A percentile compares a stretch with the other conserved stretches of the same genome.
These are phyloP conservation scores for Cucurbita moschata DNA, from an alignment of 306 rosid genomes.

Conservation along the genomic window DNA sequence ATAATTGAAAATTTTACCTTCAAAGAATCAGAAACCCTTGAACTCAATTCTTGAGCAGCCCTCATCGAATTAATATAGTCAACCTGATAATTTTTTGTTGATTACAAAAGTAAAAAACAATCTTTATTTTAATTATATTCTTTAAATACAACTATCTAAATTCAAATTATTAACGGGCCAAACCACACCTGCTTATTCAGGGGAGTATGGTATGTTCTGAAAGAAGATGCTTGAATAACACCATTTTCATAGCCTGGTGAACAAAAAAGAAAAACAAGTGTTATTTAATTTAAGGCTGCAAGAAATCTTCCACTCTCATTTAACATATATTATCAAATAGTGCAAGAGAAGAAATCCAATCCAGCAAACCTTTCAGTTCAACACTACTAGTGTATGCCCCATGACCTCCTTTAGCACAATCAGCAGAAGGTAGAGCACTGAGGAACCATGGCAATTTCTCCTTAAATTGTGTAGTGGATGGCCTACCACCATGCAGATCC, in stretches of 20 bases:
- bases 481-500: constrained; percentile 56
- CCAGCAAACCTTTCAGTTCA: constrained; percentile 60
- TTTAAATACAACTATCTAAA: background rate
- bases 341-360: constrained; percentile 1
- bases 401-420: constrained; percentile 99
- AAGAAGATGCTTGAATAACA: constrained; percentile 76
- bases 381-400: constrained; percentile 96
- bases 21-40: constrained; percentile 77
- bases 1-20: constrained; percentile 35
- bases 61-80: constrained; percentile 87
- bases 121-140: background rate
- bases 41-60: constrained; percentile 87
- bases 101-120: background rate
- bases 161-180: background rate
- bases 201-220: constrained; percentile 94
- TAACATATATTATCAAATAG: background rate
- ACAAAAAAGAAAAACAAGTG: background rate
- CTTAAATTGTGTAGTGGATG: constrained; percentile 68
- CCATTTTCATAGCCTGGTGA: constrained; percentile 59
- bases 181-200: constrained; percentile 74
- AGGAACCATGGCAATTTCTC: constrained; percentile 97
- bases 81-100: constrained; percentile 21
- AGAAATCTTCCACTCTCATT: background rate
- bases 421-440: constrained; percentile 85
- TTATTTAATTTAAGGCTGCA: background rate